Base-by-base conservation (phyloP, 176 grass and related monocot genomes). In the Triticum monococcum region DNA sequence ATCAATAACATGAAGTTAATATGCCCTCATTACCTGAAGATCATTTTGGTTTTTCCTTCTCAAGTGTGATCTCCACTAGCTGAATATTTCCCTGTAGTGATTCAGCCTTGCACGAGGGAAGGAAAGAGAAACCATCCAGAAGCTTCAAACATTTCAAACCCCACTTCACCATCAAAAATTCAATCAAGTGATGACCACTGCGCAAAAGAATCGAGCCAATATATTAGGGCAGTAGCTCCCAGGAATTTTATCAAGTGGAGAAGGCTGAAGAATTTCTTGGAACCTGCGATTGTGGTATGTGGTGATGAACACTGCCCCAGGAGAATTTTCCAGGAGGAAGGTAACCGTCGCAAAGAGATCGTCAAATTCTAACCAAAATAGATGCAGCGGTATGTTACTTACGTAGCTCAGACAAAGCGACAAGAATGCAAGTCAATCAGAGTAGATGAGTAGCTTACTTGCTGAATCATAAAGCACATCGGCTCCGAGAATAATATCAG, bases 81-180 rank as follows among this genome's bases (percentile, higher is more conserved):
- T 98, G 90, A 89, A 95, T 98, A 57, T 92, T 95, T 75, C 91
- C 93, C 8, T 88, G 88, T 48, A 98, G 81, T 7, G 77, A 87
- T 66, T 88, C 69, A 86, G 86, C 88, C 88, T 98, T 94, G 88
- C 81, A 68, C 22, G 83, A 83, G 16, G 93, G 91, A 67, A 98
- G 87, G 86, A 95, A 91, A 35, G 86, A 95, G 84, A 92, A 95
- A 11, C 88, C 96, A 75, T 98, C 93, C 5, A 95, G 20, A 78
- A 98, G 88, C 89, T 89, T 92, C 54, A 87, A 60, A 82, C 91
- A 98, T 77, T 91, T 92, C 79, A 98, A 87, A 14, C 90, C 90
- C 96, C 96, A 98, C 82, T 98, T 98, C 32, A 91, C 91, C 93
- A 98, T 92, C 91, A 94, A 71, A 50, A 95, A 95, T 62, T 98